A percentile compares a stretch with the other conserved stretches of the same genome.
These are phyloP conservation scores for Arbutus unedo DNA, from an alignment of 148 eudicot genomes.

Conservation along the genomic window DNA sequence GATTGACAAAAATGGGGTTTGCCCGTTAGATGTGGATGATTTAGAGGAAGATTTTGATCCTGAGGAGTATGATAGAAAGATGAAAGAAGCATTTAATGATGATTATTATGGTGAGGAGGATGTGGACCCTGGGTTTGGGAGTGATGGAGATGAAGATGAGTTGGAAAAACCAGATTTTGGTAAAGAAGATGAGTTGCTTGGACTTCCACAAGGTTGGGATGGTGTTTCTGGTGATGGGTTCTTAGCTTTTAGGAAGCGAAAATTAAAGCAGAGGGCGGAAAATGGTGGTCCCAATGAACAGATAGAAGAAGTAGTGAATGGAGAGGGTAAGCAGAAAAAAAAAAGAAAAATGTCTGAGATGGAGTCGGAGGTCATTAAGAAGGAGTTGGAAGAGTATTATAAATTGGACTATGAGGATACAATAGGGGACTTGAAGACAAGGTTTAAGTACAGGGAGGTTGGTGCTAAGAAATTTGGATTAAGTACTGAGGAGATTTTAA, in stretches of 20 bases:
- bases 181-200: constrained; percentile 86
- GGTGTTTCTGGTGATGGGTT: constrained; percentile 56
- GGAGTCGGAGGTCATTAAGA: constrained; percentile 51
- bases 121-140: constrained; percentile 67
- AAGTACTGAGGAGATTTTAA: constrained; percentile 51
- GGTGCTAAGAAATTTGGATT: constrained; percentile 53
- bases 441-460: constrained; percentile 76
- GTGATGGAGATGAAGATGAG: constrained; percentile 51
- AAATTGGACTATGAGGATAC: constrained; percentile 87
- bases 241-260: constrained; percentile 43
- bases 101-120: constrained; percentile 72
- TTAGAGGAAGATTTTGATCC: constrained; percentile 92
- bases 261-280: constrained; percentile 32
- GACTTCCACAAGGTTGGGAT: constrained; percentile 79
- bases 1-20: constrained; percentile 33
- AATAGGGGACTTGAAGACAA: constrained; percentile 78
- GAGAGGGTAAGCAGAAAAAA: constrained; percentile 51
- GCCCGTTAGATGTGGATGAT: constrained; percentile 61
- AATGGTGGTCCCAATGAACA: constrained; percentile 21
- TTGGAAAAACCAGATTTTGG: constrained; percentile 80
- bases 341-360: constrained; percentile 45
- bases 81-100: constrained; percentile 64
- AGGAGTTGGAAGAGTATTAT: constrained; percentile 72
- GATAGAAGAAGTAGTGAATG: constrained; percentile 20
- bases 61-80: constrained; percentile 68